Evolutionary conservation across 176 grass and related monocot species (phyloP), one percentile per base, ranked within the genome.

Genomic region (Pharus latifolius): DNA sequence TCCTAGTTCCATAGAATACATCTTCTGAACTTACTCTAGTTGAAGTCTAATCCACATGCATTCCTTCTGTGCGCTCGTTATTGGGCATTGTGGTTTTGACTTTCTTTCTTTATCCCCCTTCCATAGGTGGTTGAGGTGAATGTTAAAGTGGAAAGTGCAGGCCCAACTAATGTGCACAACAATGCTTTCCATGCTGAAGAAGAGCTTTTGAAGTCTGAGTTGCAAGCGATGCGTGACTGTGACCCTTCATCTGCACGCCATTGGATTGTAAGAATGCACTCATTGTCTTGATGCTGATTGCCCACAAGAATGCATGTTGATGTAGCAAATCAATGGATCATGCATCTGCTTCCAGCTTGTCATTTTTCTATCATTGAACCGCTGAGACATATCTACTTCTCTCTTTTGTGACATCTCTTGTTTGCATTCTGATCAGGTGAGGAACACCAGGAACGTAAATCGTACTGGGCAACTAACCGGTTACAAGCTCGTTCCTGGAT

Each of bases 181-280:
- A 99, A 95, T 77, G 87, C 96, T 70, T 99, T 99, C 77, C 91
- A 86, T 71, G 90, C 87, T 31, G 96, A 99, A 84, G 96, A 99
- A 65, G 78, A 91, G 56, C 63, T 95, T 34, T 48, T 99, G 53
- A 95, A 85, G 49, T 95, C 90, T 35, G 96, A 99, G 78, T 77
- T 95, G 48, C 78, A 99, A 78, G 96, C 96, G 57, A 99, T 99
- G 96, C 69, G 96, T 55, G 96, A 99, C 56, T 95, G 87, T 44
- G 84, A 99, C 57, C 90, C 96, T 32, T 88, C 63, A 66, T 80
- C 85, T 73, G 96, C 80, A 30, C 87, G 96, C n/a, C 90, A 99
- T 56, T 99, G 96, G 96, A 99, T 99, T 24, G 96, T 99, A 88
- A 94, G 84, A 57, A n/a, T 68, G 19, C 29, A 8, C 35, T 35